Base-by-base conservation (phyloP, 2,329 filamentous ascomycete genomes). In the Diaporthe capsici region DNA sequence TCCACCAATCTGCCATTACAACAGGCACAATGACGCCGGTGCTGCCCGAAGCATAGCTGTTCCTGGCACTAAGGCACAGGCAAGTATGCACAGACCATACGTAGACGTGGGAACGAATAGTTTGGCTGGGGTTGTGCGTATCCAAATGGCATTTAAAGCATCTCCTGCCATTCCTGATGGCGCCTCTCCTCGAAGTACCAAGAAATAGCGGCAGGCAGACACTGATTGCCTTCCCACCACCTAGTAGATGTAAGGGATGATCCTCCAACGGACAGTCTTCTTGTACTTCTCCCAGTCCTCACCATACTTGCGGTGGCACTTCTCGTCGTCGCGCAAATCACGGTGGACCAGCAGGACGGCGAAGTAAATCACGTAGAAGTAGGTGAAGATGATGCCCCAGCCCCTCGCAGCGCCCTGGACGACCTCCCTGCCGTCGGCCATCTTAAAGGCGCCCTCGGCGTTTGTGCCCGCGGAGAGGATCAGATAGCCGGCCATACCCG, bases 281-380 rank as follows among this genome's bases (percentile, higher is more conserved):
- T 94, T 95, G 85, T 98, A 98, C 85, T 92, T 90, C 78, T 95
- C 91, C 96, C 96, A 98, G 82, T 98, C 95, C 79, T 92, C 92
- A 37, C 96, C 96, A 81, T 98, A 98, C 88, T 98, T 98, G 82
- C 90, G 90, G 78, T 90, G 88, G 84, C 96, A 98, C 88, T 98
- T 98, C 83, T 95, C 94, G 79, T 98, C 96, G 79, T 98, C 96
- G 72, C 96, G 90, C 75, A 92, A 87, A 82, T 98, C 95, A 28
- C 96, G 93, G 83, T 98, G 96, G 72, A 98, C 87, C 15, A 98
- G 88, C 77, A 98, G 86, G 17, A 98, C 86, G 4, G 92, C 95
- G 86, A 98, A 98, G 87, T 98, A 98, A 10, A 98, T 81, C 79
- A 98, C 89, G 86, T 97, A 98, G 83, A 98, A 98, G 87, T 98